Conservation (phyloP, 106 monocot species). For the Platanthera zijinensis region DNA sequence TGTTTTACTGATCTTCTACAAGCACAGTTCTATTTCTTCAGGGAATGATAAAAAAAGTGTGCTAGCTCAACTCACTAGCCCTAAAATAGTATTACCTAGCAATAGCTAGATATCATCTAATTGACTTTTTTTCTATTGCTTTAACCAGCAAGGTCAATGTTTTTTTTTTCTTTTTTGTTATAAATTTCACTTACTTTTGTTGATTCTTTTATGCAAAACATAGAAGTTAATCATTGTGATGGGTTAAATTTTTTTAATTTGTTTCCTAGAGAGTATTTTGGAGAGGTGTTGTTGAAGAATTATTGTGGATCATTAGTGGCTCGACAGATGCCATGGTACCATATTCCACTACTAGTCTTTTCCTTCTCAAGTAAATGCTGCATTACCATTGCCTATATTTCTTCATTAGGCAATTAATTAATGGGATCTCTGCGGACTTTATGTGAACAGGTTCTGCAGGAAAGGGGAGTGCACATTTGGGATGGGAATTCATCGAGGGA, state of each 20-base stretch:
- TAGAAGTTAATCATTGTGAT: background rate
- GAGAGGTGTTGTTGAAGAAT: constrained; percentile 97
- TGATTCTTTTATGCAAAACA: background rate
- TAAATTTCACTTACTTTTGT: background rate
- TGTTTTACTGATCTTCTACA: background rate
- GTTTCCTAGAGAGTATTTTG: constrained; percentile 80
- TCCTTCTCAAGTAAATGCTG: background rate
- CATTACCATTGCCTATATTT: background rate
- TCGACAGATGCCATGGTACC: constrained; percentile 93
- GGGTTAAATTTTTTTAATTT: background rate
- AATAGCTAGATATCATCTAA: background rate
- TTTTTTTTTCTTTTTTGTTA: background rate
- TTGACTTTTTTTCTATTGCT: background rate
- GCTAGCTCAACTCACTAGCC: background rate
- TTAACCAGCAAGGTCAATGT: background rate
- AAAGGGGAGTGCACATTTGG: constrained; percentile 89
- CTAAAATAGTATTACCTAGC: background rate
- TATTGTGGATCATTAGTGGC: constrained; percentile 98
- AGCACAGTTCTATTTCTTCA: background rate
- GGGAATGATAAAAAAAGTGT: background rate
- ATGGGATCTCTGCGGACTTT: background rate
- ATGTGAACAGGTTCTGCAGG: constrained; percentile 63
- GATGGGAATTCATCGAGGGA: constrained; percentile 96
- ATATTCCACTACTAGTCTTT: background rate
- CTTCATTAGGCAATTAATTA: background rate